Evolutionary conservation across 2,329 filamentous ascomycete species (phyloP).

Genomic region (Lomentospora prolificans): DNA sequence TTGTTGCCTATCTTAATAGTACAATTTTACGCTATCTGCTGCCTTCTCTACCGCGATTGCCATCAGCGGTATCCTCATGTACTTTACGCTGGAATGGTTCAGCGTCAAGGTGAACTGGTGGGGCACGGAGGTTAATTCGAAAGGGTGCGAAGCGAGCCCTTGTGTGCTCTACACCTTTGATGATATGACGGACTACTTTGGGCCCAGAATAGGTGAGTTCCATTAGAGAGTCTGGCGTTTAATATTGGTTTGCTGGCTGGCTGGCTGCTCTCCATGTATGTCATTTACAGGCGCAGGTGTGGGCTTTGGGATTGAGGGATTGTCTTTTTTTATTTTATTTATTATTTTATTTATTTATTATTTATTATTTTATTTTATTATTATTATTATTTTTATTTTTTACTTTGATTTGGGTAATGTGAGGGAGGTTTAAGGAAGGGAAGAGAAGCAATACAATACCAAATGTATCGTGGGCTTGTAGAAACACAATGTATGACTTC

Average conservation of each 20-base stretch:
- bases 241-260: not conserved
- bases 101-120: constrained; percentile 31
- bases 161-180: constrained; percentile 15
- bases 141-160: constrained; percentile 16
- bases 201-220: not conserved
- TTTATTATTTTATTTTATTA: too few species aligned
- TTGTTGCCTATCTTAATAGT: constrained; percentile 9
- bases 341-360: too few species aligned
- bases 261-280: not conserved
- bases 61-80: constrained; percentile 34
- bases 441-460: not conserved
- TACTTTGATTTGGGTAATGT: not conserved
- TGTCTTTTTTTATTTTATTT: too few species aligned
- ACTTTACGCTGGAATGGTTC: constrained; percentile 35
- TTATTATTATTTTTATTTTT: not conserved
- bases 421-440: too few species aligned
- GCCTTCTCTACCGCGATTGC: constrained; percentile 34
- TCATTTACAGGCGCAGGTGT: not conserved
- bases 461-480: not conserved
- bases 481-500: not conserved
- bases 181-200: constrained; percentile 13
- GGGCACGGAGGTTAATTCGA: constrained; percentile 26
- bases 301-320: not conserved
- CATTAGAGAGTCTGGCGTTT: constrained; percentile 7
- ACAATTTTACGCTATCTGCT: constrained; percentile 37